A percentile compares a stretch with the other conserved stretches of the same genome.
phyloP scores from a whole-genome alignment of 768 basidiomycete species.

The Lactifluus echinatus region DNA sequence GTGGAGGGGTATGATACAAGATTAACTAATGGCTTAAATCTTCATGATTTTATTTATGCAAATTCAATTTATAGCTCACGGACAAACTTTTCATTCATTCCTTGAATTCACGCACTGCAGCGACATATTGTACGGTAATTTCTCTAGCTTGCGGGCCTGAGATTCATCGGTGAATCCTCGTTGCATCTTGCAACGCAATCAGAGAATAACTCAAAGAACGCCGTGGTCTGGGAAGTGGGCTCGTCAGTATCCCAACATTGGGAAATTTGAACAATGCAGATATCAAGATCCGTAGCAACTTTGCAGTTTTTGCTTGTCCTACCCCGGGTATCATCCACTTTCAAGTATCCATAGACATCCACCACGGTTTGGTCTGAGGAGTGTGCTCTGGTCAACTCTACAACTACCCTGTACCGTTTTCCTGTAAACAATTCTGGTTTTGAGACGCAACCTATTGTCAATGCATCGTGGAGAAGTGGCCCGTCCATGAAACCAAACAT shows the following conservation, averaged over 20 bases:
- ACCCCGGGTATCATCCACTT: conserved; percentile 64
- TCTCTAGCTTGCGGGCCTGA: background rate
- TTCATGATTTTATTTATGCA: background rate
- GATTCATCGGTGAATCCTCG: conserved; percentile 49
- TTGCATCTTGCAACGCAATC: conserved; percentile 54
- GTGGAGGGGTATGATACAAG: conserved; percentile 30
- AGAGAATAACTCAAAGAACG: conserved; percentile 59
- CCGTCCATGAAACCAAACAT: conserved; percentile 77
- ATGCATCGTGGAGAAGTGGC: conserved; percentile 81
- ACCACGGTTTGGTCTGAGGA: conserved; percentile 73
- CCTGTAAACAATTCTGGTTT: conserved; percentile 55
- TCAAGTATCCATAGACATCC: conserved; percentile 59
- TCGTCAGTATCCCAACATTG: conserved; percentile 1
- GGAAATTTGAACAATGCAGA: conserved; percentile 29
- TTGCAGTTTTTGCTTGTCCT: conserved; percentile 64
- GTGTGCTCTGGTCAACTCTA: conserved; percentile 62
- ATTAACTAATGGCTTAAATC: too few species aligned
- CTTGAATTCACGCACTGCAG: too few species aligned
- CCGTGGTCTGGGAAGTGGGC: conserved; percentile 38
- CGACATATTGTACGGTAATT: too few species aligned
- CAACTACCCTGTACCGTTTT: conserved; percentile 67
- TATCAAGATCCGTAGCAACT: conserved; percentile 60
- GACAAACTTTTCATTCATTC: conserved; percentile 1
- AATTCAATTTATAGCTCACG: background rate
- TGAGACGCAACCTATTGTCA: conserved; percentile 71